These are phyloP conservation scores for Aureobasidium melanogenum DNA, from an alignment of 2,329 filamentous ascomycete species.

Conservation along the genomic window DNA sequence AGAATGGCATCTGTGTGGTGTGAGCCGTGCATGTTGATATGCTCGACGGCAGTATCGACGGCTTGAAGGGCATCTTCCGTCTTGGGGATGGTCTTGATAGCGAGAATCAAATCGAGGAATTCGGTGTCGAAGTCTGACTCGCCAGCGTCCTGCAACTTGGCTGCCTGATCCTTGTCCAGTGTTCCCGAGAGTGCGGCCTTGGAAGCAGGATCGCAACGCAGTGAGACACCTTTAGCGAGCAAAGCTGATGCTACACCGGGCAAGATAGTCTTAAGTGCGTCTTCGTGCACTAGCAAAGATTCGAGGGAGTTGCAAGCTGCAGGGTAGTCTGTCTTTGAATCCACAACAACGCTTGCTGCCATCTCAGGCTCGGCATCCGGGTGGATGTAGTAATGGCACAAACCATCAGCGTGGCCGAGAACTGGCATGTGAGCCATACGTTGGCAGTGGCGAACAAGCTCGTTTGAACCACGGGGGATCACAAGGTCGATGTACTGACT, in stretches of 20 bases:
- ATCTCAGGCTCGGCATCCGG: slow-evolving; percentile 63
- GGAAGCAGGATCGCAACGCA: slow-evolving; percentile 67
- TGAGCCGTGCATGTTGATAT: slow-evolving; percentile 88
- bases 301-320: slow-evolving; percentile 95
- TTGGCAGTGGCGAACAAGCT: slow-evolving; percentile 85
- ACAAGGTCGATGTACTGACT: slow-evolving; percentile 89
- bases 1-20: slow-evolving; percentile 92
- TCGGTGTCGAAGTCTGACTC: slow-evolving; percentile 77
- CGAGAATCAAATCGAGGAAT: slow-evolving; percentile 75
- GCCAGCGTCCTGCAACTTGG: slow-evolving; percentile 53
- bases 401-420: slow-evolving; percentile 87
- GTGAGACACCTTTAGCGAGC: slow-evolving; percentile 64
- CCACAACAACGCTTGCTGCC: slow-evolving; percentile 69
- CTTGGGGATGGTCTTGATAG: slow-evolving; percentile 65
- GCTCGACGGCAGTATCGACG: slow-evolving; percentile 63
- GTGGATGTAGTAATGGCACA: slow-evolving; percentile 82
- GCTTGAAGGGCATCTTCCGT: slow-evolving; percentile 16
- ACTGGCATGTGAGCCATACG: slow-evolving; percentile 88
- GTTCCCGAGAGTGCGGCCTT: slow-evolving; percentile 52
- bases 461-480: slow-evolving; percentile 84
- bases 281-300: slow-evolving; percentile 74
- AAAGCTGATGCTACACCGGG: slow-evolving; percentile 67
- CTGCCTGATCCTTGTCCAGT: slow-evolving; percentile 33
- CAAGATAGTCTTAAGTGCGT: slow-evolving; percentile 57
- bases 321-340: slow-evolving; percentile 90